Conservation (phyloP, 2,329 filamentous ascomycete species). For the Cordyceps cicadae region DNA sequence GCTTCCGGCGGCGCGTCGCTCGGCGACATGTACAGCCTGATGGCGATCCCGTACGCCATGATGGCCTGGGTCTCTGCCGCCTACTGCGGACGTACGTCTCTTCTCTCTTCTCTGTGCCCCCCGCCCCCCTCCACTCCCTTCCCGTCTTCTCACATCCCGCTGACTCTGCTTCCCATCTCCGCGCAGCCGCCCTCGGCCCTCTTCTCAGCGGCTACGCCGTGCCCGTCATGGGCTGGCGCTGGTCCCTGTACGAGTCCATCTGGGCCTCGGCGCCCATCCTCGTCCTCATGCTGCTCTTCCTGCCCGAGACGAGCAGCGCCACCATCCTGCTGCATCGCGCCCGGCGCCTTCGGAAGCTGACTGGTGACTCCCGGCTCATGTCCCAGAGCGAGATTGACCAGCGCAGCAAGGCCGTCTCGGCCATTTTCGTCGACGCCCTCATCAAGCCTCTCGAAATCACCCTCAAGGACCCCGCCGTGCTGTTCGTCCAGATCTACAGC, state of each 20-base stretch:
- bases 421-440: constrained; percentile 46
- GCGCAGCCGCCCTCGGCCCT: constrained; percentile 47
- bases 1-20: constrained; percentile 49
- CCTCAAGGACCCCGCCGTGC: constrained; percentile 52
- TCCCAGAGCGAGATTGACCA: constrained; percentile 58
- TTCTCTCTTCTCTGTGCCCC: background rate
- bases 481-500: constrained; percentile 55
- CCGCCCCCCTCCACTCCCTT: no score
- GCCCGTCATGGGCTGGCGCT: constrained; percentile 51
- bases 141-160: background rate
- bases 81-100: constrained; percentile 35
- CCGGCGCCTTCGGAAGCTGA: constrained; percentile 50
- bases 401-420: constrained; percentile 38
- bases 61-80: constrained; percentile 50
- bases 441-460: constrained; percentile 54
- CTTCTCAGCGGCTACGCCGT: constrained; percentile 54
- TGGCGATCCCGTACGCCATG: constrained; percentile 49
- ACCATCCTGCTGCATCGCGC: constrained; percentile 56
- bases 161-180: constrained; percentile 16
- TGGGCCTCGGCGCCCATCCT: constrained; percentile 53
- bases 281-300: constrained; percentile 51
- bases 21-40: constrained; percentile 45
- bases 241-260: constrained; percentile 56
- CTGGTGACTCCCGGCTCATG: constrained; percentile 47
- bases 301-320: constrained; percentile 54